Conservation (phyloP, 2,329 filamentous ascomycete species). For the Hypoxylon sp. region DNA sequence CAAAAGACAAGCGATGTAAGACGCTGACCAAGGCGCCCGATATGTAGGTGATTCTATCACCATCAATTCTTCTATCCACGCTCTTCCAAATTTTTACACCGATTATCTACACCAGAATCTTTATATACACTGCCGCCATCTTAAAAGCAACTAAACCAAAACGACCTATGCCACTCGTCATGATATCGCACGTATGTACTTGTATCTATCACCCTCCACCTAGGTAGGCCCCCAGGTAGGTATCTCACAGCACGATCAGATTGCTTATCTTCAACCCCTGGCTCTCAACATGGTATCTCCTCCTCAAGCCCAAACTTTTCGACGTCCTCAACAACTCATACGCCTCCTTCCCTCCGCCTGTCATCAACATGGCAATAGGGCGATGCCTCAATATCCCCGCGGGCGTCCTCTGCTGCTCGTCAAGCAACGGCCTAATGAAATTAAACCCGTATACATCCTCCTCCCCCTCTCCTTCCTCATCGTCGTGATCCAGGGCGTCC, state of each 20-base stretch:
- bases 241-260: slow-evolving; percentile 73
- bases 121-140: slow-evolving; percentile 6
- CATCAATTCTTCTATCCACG: slow-evolving; percentile 10
- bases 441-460: slow-evolving; percentile 47
- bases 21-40: background rate
- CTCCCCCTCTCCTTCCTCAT: background rate
- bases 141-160: background rate
- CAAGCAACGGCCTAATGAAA: slow-evolving; percentile 76
- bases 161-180: background rate
- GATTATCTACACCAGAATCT: slow-evolving; percentile 5
- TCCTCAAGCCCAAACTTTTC: slow-evolving; percentile 79
- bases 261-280: slow-evolving; percentile 85
- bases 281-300: slow-evolving; percentile 85
- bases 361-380: slow-evolving; percentile 86
- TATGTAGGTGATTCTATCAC: background rate
- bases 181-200: slow-evolving; percentile 16
- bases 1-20: background rate
- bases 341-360: slow-evolving; percentile 77
- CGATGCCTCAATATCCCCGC: slow-evolving; percentile 77
- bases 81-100: background rate
- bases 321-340: slow-evolving; percentile 75
- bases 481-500: slow-evolving; percentile 48
- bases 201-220: slow-evolving; percentile 12
- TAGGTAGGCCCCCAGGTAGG: background rate
- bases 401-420: slow-evolving; percentile 79